phyloP scores from a whole-genome alignment of 2,329 filamentous ascomycete genomes.

The Verticillium dahliae region DNA sequence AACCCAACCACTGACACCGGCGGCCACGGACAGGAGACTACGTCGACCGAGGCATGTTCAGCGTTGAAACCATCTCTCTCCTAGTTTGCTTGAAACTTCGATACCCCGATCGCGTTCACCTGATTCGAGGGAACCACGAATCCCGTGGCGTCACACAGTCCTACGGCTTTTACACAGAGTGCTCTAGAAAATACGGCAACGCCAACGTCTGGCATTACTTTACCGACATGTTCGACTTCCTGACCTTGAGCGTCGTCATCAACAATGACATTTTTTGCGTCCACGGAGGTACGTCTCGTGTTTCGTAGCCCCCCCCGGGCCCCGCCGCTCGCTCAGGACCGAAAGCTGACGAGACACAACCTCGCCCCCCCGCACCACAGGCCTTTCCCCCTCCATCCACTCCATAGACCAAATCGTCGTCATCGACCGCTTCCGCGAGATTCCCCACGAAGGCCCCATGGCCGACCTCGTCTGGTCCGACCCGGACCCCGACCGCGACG shows the following conservation, averaged over 20 bases:
- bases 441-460: conserved; percentile 98
- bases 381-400: conserved; percentile 84
- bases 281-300: conserved; percentile 59
- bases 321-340: too few species aligned
- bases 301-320: neutral
- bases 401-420: conserved; percentile 99
- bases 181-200: conserved; percentile 95
- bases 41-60: conserved; percentile 96
- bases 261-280: conserved; percentile 99
- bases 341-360: too few species aligned
- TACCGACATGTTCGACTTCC: conserved; percentile 99
- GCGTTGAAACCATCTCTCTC: conserved; percentile 95
- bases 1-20: conserved; percentile 1
- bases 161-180: conserved; percentile 98
- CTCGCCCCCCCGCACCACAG: conserved; percentile 26
- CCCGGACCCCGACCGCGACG: conserved; percentile 92
- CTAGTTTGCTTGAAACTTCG: conserved; percentile 95
- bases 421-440: conserved; percentile 97
- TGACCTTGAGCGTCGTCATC: conserved; percentile 94
- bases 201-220: conserved; percentile 99
- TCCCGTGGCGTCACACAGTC: conserved; percentile 96
- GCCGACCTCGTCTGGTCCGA: conserved; percentile 99
- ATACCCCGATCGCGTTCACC: conserved; percentile 90
- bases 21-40: conserved; percentile 66
- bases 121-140: conserved; percentile 97